A percentile compares a stretch with the other conserved stretches of the same genome.
phyloP scores from a whole-genome alignment of 805 yeast genomes.

The Wickerhamomyces canadensis region DNA sequence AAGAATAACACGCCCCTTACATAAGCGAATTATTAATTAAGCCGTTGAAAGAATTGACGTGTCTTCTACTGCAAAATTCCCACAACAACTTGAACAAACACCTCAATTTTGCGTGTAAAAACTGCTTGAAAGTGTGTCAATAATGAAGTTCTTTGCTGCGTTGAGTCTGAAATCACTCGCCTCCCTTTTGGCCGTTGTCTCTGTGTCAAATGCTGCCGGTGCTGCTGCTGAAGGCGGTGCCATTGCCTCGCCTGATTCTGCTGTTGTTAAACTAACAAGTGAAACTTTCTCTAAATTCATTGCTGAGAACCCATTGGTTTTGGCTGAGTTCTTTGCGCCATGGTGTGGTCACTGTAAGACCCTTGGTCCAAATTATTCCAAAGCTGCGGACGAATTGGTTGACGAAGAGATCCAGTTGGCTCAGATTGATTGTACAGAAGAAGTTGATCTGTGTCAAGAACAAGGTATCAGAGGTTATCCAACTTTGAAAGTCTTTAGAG shows the following conservation, averaged over 20 bases:
- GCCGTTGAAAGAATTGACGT: not conserved
- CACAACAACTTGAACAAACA: not conserved
- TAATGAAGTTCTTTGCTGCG: slow-evolving; percentile 33
- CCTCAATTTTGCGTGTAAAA: too few relatives aligned
- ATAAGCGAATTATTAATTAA: too few relatives aligned
- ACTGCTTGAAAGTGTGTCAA: too few relatives aligned
- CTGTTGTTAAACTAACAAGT: slow-evolving; percentile 74
- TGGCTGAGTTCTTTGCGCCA: slow-evolving; percentile 89
- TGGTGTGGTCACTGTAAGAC: slow-evolving; percentile 98
- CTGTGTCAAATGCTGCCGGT: slow-evolving; percentile 30
- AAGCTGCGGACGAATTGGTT: slow-evolving; percentile 63
- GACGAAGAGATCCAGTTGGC: slow-evolving; percentile 66
- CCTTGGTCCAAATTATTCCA: slow-evolving; percentile 72
- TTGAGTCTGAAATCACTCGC: slow-evolving; percentile 33
- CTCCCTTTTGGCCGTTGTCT: slow-evolving; percentile 33
- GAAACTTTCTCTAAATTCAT: slow-evolving; percentile 63
- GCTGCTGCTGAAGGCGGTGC: slow-evolving; percentile 60
- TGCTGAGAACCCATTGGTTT: slow-evolving; percentile 66
- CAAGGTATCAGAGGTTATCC: slow-evolving; percentile 80
- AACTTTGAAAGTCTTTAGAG: slow-evolving; percentile 69
- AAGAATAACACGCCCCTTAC: not conserved
- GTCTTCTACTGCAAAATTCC: too few relatives aligned
- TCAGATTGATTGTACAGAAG: slow-evolving; percentile 81
- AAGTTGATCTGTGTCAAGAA: slow-evolving; percentile 62
- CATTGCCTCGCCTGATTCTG: slow-evolving; percentile 74